Conservation (phyloP, 2,329 filamentous ascomycete species). For the Ophiostoma novo-ulmi region DNA sequence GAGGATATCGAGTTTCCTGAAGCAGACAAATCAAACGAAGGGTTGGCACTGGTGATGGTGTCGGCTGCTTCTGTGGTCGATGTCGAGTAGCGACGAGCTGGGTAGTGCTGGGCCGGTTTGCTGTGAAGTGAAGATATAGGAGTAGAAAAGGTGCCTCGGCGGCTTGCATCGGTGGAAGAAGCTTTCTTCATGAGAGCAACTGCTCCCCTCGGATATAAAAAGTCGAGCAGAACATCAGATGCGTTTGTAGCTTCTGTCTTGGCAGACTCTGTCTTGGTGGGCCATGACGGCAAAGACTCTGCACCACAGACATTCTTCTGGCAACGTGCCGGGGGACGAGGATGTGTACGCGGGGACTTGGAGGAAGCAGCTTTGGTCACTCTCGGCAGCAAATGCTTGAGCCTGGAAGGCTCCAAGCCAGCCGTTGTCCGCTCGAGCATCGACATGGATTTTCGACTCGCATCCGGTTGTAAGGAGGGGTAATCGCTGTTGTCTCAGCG, state of each 20-base stretch:
- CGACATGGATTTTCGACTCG: background rate
- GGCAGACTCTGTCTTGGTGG: conserved; percentile 24
- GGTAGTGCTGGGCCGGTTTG: background rate
- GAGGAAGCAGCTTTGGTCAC: conserved; percentile 30
- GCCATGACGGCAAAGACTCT: conserved; percentile 9
- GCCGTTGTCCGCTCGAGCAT: conserved; percentile 55
- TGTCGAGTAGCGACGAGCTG: background rate
- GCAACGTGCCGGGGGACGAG: too few relatives aligned
- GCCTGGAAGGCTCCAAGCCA: conserved; percentile 51
- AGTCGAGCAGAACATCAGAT: conserved; percentile 51
- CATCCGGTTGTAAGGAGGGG: background rate
- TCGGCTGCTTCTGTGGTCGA: background rate
- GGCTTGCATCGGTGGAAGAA: background rate
- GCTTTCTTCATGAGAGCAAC: conserved; percentile 24
- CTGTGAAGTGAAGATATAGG: background rate
- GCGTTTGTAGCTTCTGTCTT: conserved; percentile 36
- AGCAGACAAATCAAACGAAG: too few relatives aligned
- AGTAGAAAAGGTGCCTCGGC: background rate
- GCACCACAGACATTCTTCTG: background rate
- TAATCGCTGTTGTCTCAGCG: background rate
- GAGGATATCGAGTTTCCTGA: background rate
- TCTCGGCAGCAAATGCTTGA: conserved; percentile 48
- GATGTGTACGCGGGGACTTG: conserved; percentile 36
- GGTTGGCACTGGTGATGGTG: background rate
- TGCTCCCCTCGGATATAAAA: conserved; percentile 49